These are phyloP conservation scores for Pistacia atlantica DNA, from an alignment of 345 rosid genomes.

Conservation along the genomic window DNA sequence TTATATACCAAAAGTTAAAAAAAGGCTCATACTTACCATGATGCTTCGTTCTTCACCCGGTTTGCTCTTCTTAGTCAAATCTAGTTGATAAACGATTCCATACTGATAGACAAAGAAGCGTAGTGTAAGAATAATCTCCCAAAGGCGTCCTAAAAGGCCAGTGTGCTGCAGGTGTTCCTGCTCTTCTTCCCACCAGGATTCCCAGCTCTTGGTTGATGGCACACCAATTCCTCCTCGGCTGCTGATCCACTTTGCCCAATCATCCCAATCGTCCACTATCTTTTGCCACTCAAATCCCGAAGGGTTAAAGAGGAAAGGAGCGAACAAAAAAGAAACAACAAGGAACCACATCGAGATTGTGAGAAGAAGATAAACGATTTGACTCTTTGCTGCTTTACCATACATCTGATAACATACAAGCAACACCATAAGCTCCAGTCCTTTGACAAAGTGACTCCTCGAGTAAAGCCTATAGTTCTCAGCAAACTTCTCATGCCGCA, in stretches of 20 bases:
- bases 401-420: conserved; percentile 72
- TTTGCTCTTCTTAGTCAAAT: conserved; percentile 54
- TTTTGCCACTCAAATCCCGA: conserved; percentile 99
- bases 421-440: conserved; percentile 74
- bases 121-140: conserved; percentile 75
- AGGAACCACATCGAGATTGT: conserved; percentile 90
- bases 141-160: conserved; percentile 65
- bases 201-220: conserved; percentile 94
- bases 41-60: conserved; percentile 66
- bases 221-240: conserved; percentile 95
- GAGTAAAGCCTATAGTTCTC: conserved; percentile 98
- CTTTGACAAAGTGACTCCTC: conserved; percentile 94
- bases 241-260: conserved; percentile 94
- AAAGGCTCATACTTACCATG: conserved; percentile 44
- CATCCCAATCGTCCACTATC: conserved; percentile 97
- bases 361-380: conserved; percentile 44
- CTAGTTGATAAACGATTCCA: conserved; percentile 82
- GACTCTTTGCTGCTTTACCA: conserved; percentile 47
- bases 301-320: conserved; percentile 92
- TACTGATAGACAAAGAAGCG: conserved; percentile 86
- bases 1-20: background rate
- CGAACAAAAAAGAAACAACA: conserved; percentile 79
- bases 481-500: conserved; percentile 94
- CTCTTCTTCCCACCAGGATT: conserved; percentile 99
- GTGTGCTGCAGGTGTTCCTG: conserved; percentile 88